Evolutionary conservation across 768 basidiomycete species (phyloP).

Genomic region (Boletus subparvulus): DNA sequence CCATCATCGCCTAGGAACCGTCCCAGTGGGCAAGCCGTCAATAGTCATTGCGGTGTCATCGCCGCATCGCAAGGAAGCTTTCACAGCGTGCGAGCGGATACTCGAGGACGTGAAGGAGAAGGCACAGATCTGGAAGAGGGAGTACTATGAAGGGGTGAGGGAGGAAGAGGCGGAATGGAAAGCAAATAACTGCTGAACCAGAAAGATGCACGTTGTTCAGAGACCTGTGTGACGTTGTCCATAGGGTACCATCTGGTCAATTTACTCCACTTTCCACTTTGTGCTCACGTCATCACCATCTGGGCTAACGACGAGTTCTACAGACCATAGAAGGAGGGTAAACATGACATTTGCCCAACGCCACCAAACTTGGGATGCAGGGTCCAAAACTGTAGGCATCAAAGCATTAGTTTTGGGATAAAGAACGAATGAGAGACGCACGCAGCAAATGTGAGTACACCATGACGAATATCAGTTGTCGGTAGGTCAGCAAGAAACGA

Average conservation of each 20-base stretch:
- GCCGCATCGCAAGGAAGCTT: conserved; percentile 81
- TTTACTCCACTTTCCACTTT: conserved; percentile 74
- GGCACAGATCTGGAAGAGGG: conserved; percentile 90
- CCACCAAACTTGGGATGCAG: conserved; percentile 93
- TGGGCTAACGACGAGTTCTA: conserved; percentile 77
- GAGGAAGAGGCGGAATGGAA: conserved; percentile 72
- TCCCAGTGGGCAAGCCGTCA: conserved; percentile 77
- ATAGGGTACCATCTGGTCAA: conserved; percentile 6
- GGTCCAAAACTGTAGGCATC: conserved; percentile 65
- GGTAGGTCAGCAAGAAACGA: conserved; percentile 73
- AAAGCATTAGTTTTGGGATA: background rate
- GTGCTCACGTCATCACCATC: conserved; percentile 67
- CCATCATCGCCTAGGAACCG: conserved; percentile 74
- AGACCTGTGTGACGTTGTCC: conserved; percentile 5
- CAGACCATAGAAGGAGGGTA: conserved; percentile 78
- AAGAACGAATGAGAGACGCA: conserved; percentile 39
- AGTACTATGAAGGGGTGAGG: conserved; percentile 73
- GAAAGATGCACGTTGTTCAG: conserved; percentile 1
- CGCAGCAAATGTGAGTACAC: conserved; percentile 85
- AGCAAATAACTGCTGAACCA: conserved; percentile 43
- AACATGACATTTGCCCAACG: conserved; percentile 90
- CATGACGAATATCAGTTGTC: conserved; percentile 80
- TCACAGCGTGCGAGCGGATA: conserved; percentile 74
- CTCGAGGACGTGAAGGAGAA: conserved; percentile 84
- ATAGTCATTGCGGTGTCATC: conserved; percentile 85